Percentiles rank a stretch among this genome's conserved stretches.
Evolutionary conservation across 2,329 filamentous ascomycete species (phyloP).

Genomic region (Neophaeococcomyces aloes): DNA sequence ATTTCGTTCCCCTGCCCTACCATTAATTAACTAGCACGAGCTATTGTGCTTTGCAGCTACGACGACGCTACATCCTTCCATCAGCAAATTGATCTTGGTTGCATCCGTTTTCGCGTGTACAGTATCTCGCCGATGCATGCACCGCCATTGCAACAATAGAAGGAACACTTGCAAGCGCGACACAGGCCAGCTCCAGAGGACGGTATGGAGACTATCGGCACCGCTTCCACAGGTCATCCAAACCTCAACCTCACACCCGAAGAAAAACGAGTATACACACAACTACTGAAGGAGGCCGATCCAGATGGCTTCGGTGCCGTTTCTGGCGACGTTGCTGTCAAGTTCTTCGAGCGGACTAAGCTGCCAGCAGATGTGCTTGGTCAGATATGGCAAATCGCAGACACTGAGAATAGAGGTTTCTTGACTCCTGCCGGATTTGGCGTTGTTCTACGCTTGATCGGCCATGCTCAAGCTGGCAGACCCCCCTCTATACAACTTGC

Average conservation of each 20-base stretch:
- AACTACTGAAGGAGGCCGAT: slow-evolving; percentile 88
- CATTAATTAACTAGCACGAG: neutral
- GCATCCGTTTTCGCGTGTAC: neutral
- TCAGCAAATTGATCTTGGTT: no score
- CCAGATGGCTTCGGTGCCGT: slow-evolving; percentile 85
- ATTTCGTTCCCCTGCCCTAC: neutral
- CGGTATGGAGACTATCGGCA: slow-evolving; percentile 11
- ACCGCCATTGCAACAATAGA: neutral
- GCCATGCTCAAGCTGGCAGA: slow-evolving; percentile 82
- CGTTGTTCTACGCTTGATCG: slow-evolving; percentile 84
- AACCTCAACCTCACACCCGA: slow-evolving; percentile 79
- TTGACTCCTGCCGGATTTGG: slow-evolving; percentile 89
- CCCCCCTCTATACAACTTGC: slow-evolving; percentile 73
- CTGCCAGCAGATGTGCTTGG: slow-evolving; percentile 77
- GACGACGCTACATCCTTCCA: no score
- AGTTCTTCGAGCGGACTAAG: slow-evolving; percentile 95
- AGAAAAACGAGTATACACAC: slow-evolving; percentile 87
- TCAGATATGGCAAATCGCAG: slow-evolving; percentile 98
- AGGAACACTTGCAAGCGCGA: neutral
- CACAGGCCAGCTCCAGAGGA: neutral
- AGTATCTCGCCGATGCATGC: neutral
- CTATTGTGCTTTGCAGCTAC: no score
- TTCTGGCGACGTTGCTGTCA: slow-evolving; percentile 89
- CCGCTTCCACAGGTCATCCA: slow-evolving; percentile 34
- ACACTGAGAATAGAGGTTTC: slow-evolving; percentile 90